Evolutionary conservation across 1,284 basidiomycete genomes (phyloP).

Genomic region (Ganoderma sinense): DNA sequence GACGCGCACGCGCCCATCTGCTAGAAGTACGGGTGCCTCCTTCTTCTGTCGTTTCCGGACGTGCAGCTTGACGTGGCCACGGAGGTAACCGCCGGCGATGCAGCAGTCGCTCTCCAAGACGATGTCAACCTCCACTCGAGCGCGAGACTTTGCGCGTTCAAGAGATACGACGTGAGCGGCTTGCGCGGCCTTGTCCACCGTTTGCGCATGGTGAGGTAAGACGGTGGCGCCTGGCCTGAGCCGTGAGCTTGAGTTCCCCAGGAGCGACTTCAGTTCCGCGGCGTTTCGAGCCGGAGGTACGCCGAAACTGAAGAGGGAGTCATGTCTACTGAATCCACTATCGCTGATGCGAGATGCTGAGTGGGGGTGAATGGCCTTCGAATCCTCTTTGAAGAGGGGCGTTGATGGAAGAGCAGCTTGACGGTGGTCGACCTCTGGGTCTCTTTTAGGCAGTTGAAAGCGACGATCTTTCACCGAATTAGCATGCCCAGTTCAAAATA

Average conservation of each 20-base stretch:
- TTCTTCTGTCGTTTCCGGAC: slow-evolving; percentile 68
- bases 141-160: slow-evolving; percentile 71
- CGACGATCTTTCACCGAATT: not conserved
- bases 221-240: slow-evolving; percentile 62
- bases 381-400: not conserved
- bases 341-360: slow-evolving; percentile 1
- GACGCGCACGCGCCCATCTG: slow-evolving; percentile 84
- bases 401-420: not conserved
- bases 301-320: slow-evolving; percentile 59
- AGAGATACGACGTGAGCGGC: slow-evolving; percentile 45
- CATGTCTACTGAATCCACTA: slow-evolving; percentile 50
- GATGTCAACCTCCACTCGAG: slow-evolving; percentile 88
- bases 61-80: slow-evolving; percentile 77
- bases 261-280: slow-evolving; percentile 63
- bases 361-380: not conserved
- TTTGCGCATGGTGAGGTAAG: slow-evolving; percentile 37
- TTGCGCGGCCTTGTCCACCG: slow-evolving; percentile 28
- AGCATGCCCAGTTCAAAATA: not conserved
- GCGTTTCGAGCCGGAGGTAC: slow-evolving; percentile 55
- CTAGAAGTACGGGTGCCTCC: slow-evolving; percentile 71
- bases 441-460: not conserved
- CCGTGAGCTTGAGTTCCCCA: slow-evolving; percentile 65
- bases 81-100: slow-evolving; percentile 84
- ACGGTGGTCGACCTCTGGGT: not conserved
- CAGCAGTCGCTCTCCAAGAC: slow-evolving; percentile 79